A percentile compares a stretch with the other conserved stretches of the same genome.
Conservation (phyloP, 768 basidiomycete genomes). For the Lepiota venenata region DNA sequence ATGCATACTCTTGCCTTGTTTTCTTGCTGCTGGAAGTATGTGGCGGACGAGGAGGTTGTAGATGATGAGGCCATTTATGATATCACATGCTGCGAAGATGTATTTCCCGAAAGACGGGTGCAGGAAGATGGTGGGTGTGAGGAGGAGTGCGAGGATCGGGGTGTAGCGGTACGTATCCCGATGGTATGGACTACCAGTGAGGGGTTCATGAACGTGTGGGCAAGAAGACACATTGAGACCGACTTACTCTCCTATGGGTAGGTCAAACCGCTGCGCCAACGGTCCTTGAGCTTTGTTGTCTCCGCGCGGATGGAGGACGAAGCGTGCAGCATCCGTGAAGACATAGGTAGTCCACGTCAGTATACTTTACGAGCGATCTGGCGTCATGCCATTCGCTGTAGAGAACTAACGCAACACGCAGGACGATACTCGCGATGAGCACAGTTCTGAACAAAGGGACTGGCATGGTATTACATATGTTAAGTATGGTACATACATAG, state of each 20-base stretch:
- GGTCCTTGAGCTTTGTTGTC: slow-evolving; percentile 62
- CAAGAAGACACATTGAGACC: background rate
- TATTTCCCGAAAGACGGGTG: slow-evolving; percentile 91
- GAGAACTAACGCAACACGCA: slow-evolving; percentile 69
- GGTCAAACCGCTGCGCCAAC: slow-evolving; percentile 32
- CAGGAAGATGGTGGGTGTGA: slow-evolving; percentile 77
- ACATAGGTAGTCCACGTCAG: slow-evolving; percentile 98
- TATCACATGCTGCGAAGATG: slow-evolving; percentile 80
- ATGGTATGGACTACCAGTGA: slow-evolving; percentile 71
- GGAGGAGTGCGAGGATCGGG: slow-evolving; percentile 79
- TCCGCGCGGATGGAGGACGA: slow-evolving; percentile 49
- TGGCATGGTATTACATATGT: slow-evolving; percentile 17
- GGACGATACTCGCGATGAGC: slow-evolving; percentile 46
- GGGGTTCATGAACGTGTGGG: slow-evolving; percentile 3
- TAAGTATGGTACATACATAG: too few relatives aligned
- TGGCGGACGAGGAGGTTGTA: slow-evolving; percentile 53
- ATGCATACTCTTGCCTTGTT: background rate
- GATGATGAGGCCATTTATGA: slow-evolving; percentile 74
- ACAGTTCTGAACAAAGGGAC: slow-evolving; percentile 47
- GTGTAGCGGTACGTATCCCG: slow-evolving; percentile 97
- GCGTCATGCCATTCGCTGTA: slow-evolving; percentile 93
- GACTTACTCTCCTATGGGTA: slow-evolving; percentile 74
- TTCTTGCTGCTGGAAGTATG: slow-evolving; percentile 33
- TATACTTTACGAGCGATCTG: slow-evolving; percentile 84
- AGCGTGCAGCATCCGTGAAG: slow-evolving; percentile 87